These are phyloP conservation scores for Boletus reticuloceps DNA, from an alignment of 768 basidiomycete genomes.

Conservation along the genomic window DNA sequence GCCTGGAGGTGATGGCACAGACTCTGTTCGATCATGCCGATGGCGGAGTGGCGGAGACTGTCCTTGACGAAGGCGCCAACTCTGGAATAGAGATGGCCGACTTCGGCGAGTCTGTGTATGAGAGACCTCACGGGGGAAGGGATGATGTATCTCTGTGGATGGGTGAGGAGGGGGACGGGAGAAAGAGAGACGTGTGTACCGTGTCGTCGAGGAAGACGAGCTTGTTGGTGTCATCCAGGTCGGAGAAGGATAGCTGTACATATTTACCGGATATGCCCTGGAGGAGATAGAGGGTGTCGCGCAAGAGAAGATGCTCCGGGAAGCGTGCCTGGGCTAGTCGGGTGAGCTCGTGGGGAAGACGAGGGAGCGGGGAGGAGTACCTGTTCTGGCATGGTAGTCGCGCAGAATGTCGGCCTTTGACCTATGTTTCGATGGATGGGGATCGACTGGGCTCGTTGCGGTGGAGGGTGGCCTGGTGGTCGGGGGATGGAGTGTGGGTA, in stretches of 20 bases:
- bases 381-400: slow-evolving; percentile 58
- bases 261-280: slow-evolving; percentile 97
- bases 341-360: background rate
- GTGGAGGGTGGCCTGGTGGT: slow-evolving; percentile 34
- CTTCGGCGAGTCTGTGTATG: slow-evolving; percentile 83
- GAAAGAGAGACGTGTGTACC: slow-evolving; percentile 39
- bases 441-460: slow-evolving; percentile 32
- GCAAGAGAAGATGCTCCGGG: slow-evolving; percentile 68
- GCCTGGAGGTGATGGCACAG: slow-evolving; percentile 91
- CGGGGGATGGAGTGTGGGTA: slow-evolving; percentile 49
- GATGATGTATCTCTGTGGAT: slow-evolving; percentile 59
- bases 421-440: slow-evolving; percentile 38
- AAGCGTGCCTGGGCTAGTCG: slow-evolving; percentile 55
- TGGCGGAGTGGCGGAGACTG: slow-evolving; percentile 59
- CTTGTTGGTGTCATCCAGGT: slow-evolving; percentile 47
- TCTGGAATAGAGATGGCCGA: slow-evolving; percentile 87
- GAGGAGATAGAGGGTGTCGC: slow-evolving; percentile 88
- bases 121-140: slow-evolving; percentile 68
- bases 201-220: slow-evolving; percentile 65
- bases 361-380: slow-evolving; percentile 31
- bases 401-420: slow-evolving; percentile 69
- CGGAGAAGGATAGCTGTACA: slow-evolving; percentile 67
- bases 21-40: slow-evolving; percentile 98
- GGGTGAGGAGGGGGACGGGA: slow-evolving; percentile 3
- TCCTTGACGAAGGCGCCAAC: slow-evolving; percentile 77